Percentiles rank a stretch among this genome's conserved stretches.
Evolutionary conservation across 805 yeast genomes (phyloP).

Genomic region (Priceomyces medius): DNA sequence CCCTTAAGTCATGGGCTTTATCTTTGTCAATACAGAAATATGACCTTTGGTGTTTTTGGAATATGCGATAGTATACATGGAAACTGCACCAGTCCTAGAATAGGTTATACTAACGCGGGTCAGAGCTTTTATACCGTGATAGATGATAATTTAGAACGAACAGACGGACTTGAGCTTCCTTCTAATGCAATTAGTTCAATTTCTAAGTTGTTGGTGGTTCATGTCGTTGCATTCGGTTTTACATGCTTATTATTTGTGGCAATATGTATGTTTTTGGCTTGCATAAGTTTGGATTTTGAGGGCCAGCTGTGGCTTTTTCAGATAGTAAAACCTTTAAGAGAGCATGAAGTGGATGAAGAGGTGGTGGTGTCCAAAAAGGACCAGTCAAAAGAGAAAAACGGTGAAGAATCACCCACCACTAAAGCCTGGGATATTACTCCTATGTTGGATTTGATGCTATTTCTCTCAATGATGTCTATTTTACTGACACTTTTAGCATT

Average conservation of each 20-base stretch:
- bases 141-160: conserved; percentile 5
- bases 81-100: conserved; percentile 31
- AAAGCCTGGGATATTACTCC: conserved; percentile 19
- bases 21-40: conserved; percentile 30
- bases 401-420: neutral
- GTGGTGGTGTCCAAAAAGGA: neutral
- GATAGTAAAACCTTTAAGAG: neutral
- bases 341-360: conserved; percentile 1
- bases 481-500: conserved; percentile 70
- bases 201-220: conserved; percentile 42
- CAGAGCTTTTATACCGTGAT: conserved; percentile 13
- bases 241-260: conserved; percentile 20
- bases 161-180: conserved; percentile 36
- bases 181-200: conserved; percentile 38
- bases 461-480: conserved; percentile 67
- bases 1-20: conserved; percentile 21
- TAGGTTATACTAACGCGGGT: conserved; percentile 36
- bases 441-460: conserved; percentile 50
- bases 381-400: conserved; percentile 3
- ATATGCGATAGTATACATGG: conserved; percentile 29
- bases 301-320: neutral
- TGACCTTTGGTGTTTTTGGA: conserved; percentile 46
- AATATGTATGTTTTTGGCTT: neutral
- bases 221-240: conserved; percentile 38
- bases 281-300: neutral